A percentile compares a stretch with the other conserved stretches of the same genome.
Evolutionary conservation across 495 filamentous ascomycete species (phyloP).

Genomic region (Tuber borchii): DNA sequence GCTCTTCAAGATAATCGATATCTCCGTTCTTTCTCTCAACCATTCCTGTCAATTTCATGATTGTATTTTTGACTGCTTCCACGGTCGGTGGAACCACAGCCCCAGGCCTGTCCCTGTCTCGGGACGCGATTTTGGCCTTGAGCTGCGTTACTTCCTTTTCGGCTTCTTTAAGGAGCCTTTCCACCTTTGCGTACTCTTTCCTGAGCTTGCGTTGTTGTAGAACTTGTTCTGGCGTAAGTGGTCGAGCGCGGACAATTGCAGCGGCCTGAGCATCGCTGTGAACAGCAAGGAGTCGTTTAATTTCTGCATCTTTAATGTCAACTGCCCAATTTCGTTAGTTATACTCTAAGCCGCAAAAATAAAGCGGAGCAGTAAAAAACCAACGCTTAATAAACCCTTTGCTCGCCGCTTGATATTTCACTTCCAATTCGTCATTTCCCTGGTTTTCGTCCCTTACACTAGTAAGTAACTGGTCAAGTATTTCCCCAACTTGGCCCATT

Average conservation of each 20-base stretch:
- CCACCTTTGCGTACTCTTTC: conserved; percentile 58
- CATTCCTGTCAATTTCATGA: conserved; percentile 87
- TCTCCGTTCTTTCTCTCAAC: conserved; percentile 79
- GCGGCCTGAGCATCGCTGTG: conserved; percentile 57
- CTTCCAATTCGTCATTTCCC: conserved; percentile 54
- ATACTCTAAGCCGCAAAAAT: neutral
- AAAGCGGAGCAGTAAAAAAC: neutral
- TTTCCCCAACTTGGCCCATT: conserved; percentile 54
- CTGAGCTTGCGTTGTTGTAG: conserved; percentile 77
- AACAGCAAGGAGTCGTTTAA: conserved; percentile 62
- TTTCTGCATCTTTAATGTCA: conserved; percentile 57
- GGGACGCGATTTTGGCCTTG: conserved; percentile 66
- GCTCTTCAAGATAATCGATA: conserved; percentile 78
- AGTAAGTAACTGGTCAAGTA: conserved; percentile 53
- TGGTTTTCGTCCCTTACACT: conserved; percentile 58
- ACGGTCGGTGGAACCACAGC: conserved; percentile 62
- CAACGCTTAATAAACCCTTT: conserved; percentile 40
- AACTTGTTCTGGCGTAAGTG: conserved; percentile 74
- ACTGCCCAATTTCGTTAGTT: conserved; percentile 31
- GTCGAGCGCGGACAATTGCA: conserved; percentile 55
- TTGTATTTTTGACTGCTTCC: conserved; percentile 83
- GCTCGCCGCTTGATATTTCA: conserved; percentile 51
- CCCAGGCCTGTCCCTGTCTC: conserved; percentile 46
- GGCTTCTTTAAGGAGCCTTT: conserved; percentile 65
- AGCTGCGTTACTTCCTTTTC: conserved; percentile 77